These are phyloP conservation scores for Boletus tomentosulus DNA, from an alignment of 768 basidiomycete species.

Conservation along the genomic window DNA sequence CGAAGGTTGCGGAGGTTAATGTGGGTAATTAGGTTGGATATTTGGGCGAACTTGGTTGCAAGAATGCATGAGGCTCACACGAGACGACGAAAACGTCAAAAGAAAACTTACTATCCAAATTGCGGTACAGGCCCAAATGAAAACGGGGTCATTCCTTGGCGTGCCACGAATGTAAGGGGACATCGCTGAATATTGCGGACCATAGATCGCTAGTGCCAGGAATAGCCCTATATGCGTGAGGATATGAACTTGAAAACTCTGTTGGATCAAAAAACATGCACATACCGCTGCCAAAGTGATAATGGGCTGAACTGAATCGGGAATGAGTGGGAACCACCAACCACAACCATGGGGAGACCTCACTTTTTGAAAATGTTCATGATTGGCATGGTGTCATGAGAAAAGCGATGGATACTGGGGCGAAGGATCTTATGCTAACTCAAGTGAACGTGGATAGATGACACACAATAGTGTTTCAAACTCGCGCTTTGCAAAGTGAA, in stretches of 20 bases:
- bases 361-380: conserved; percentile 88
- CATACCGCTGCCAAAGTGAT: conserved; percentile 72
- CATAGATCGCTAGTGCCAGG: conserved; percentile 77
- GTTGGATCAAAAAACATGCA: not conserved
- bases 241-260: not conserved
- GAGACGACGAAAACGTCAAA: not conserved
- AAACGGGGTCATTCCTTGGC: conserved; percentile 57
- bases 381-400: conserved; percentile 90
- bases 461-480: conserved; percentile 85
- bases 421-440: not conserved
- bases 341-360: conserved; percentile 12
- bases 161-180: conserved; percentile 63
- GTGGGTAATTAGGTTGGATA: conserved; percentile 84
- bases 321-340: not conserved
- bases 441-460: not conserved
- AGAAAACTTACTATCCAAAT: conserved; percentile 68
- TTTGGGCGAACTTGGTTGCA: conserved; percentile 62
- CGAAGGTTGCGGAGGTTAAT: conserved; percentile 79
- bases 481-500: conserved; percentile 91
- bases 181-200: conserved; percentile 67
- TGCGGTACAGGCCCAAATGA: conserved; percentile 61
- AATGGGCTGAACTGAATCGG: conserved; percentile 72
- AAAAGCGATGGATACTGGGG: conserved; percentile 86
- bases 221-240: conserved; percentile 48
- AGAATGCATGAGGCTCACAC: not conserved